phyloP scores from a whole-genome alignment of 2,329 filamentous ascomycete species.

The Fonsecaea multimorphosa region DNA sequence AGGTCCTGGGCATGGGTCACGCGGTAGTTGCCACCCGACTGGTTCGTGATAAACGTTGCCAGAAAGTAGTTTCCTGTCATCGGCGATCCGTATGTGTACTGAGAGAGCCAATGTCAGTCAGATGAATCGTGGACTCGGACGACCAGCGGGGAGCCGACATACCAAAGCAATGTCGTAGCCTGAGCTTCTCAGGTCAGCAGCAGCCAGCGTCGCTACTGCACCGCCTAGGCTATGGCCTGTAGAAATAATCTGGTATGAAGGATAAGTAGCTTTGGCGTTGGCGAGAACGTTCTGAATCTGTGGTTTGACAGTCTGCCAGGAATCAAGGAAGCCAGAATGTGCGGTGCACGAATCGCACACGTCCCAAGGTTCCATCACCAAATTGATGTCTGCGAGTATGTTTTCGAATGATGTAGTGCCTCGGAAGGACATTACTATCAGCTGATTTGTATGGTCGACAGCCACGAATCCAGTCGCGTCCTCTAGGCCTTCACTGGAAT shows the following conservation, averaged over 20 bases:
- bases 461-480: conserved; percentile 58
- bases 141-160: conserved; percentile 21
- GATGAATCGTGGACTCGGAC: neutral
- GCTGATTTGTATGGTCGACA: conserved; percentile 51
- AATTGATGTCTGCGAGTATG: conserved; percentile 43
- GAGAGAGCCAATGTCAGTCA: conserved; percentile 4
- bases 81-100: conserved; percentile 54
- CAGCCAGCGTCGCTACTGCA: conserved; percentile 57
- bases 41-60: conserved; percentile 48
- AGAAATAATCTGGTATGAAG: conserved; percentile 52
- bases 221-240: conserved; percentile 61
- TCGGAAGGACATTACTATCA: conserved; percentile 47
- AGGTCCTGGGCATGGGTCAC: conserved; percentile 49
- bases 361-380: conserved; percentile 42
- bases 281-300: conserved; percentile 49
- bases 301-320: conserved; percentile 50
- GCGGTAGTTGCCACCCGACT: conserved; percentile 45
- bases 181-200: conserved; percentile 50
- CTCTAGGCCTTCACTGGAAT: conserved; percentile 40
- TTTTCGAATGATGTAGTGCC: conserved; percentile 43
- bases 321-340: conserved; percentile 55
- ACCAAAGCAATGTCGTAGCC: conserved; percentile 53
- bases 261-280: conserved; percentile 45
- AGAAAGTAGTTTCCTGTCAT: conserved; percentile 50
- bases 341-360: conserved; percentile 54